Base-by-base conservation (phyloP, 306 rosid species). In the Cicer chorassanicum region DNA sequence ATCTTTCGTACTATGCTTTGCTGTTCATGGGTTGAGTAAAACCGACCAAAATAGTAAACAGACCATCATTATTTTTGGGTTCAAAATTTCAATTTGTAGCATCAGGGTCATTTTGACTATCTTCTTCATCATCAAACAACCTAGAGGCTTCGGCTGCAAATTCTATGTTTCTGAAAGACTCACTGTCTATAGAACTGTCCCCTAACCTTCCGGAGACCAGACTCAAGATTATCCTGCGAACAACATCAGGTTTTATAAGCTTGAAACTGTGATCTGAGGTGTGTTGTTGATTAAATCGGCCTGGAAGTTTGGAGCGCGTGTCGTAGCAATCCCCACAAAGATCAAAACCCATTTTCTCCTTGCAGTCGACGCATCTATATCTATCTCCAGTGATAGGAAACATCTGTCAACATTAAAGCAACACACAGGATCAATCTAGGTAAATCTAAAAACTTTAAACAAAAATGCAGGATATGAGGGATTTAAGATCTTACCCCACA, bases 261-360 rank as follows among this genome's bases (percentile, higher is more conserved):
- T 82, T 83, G 84, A 93, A 91, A 83, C 40, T 73, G 81, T 93
- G 98, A 62, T 93, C 96, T 41, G 96, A 83, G 36, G 90, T 92
- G 81, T 94, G 99, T 83, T 91, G 92, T 84, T 94, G 99, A 84
- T 92, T 94, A 77, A 94, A 92, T 67, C 97, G 94, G 59, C 99
- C 99, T 0, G 99, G 99, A 81, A 87, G 96, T 85, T 91, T 94
- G 75, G 95, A 81, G 11, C 63, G 69, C 1, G 87, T 71, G 55
- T 83, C 82, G 29, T 87, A 90, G 85, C 99, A 94, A 61, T 84
- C 82, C 6, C 85, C 78, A 56, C 99, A 94, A 51, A 94, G 96
- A 83, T 94, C 97, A 48, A 94, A 94, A 64, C 99, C 99, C 2
- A 76, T 24, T 70, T 2, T 45, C 84, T 94, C 96, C 43, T 53